Evolutionary conservation across 2,329 filamentous ascomycete genomes (phyloP).

Genomic region (Paramyrothecium roridum): DNA sequence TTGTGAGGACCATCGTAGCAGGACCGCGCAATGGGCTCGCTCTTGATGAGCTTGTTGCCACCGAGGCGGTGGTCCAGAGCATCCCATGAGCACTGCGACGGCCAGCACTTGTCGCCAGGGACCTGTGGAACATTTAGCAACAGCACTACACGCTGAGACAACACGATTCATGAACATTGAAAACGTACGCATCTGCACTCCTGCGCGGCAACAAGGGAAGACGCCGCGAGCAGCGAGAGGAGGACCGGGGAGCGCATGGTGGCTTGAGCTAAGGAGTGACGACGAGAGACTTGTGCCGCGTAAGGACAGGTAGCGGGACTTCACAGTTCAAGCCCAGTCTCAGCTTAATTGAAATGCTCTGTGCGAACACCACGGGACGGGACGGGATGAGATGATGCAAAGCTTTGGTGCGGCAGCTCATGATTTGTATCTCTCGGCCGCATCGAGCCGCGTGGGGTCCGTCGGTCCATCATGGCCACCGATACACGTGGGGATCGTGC

Average conservation of each 20-base stretch:
- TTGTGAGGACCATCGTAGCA: slow-evolving; percentile 17
- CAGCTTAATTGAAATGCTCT: too few species aligned
- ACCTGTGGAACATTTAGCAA: not conserved
- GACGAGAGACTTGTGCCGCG: too few species aligned
- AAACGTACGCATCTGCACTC: slow-evolving; percentile 5
- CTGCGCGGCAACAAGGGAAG: not conserved
- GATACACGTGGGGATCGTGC: too few species aligned
- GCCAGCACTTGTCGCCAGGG: not conserved
- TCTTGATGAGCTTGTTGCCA: slow-evolving; percentile 16
- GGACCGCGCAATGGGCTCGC: slow-evolving; percentile 16
- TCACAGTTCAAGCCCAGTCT: too few species aligned
- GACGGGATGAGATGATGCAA: too few species aligned
- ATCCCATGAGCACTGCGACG: not conserved
- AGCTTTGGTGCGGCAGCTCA: too few species aligned
- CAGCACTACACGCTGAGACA: not conserved
- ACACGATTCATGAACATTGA: too few species aligned
- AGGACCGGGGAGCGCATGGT: not conserved
- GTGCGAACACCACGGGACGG: too few species aligned
- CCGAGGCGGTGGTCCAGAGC: not conserved
- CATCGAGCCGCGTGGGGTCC: too few species aligned
- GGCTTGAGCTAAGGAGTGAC: not conserved
- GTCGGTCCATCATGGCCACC: too few species aligned
- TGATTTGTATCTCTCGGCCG: too few species aligned
- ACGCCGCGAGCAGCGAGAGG: not conserved
- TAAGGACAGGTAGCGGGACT: too few species aligned